Percentiles rank a stretch among this genome's conserved stretches.
Conservation (phyloP, 2,329 filamentous ascomycete genomes). For the Beauveria caledonica region DNA sequence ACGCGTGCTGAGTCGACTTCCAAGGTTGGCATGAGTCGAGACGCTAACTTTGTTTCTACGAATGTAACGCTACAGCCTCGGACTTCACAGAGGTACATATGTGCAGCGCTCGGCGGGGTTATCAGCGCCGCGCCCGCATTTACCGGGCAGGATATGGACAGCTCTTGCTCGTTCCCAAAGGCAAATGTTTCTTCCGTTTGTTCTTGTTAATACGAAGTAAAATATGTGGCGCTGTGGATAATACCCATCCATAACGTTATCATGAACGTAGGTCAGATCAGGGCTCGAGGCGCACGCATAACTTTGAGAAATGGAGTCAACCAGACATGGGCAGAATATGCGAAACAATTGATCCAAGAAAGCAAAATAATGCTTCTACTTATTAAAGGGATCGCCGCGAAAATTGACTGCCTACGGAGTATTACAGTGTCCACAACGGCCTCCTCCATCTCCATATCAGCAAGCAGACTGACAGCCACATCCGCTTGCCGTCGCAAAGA, state of each 20-base stretch:
- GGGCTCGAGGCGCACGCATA: background rate
- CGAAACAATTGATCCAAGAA: background rate
- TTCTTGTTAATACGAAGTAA: too few relatives aligned
- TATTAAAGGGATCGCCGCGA: background rate
- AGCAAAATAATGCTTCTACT: background rate
- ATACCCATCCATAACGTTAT: too few relatives aligned
- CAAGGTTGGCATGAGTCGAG: too few relatives aligned
- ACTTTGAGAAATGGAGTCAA: too few relatives aligned
- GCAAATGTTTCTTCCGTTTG: too few relatives aligned
- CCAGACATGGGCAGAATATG: background rate
- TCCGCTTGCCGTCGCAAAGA: background rate
- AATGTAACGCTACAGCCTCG: too few relatives aligned
- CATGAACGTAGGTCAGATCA: too few relatives aligned
- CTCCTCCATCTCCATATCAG: background rate
- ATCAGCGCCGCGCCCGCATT: background rate
- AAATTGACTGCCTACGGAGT: background rate
- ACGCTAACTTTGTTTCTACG: too few relatives aligned
- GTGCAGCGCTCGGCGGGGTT: background rate
- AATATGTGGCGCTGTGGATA: too few relatives aligned
- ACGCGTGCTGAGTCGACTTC: too few relatives aligned
- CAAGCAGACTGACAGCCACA: slow-evolving; percentile 8
- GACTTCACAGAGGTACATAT: too few relatives aligned
- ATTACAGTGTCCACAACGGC: background rate
- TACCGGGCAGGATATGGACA: background rate
- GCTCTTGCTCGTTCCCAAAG: too few relatives aligned